phyloP scores from a whole-genome alignment of 2,329 filamentous ascomycete species.

The Talaromyces sp. region DNA sequence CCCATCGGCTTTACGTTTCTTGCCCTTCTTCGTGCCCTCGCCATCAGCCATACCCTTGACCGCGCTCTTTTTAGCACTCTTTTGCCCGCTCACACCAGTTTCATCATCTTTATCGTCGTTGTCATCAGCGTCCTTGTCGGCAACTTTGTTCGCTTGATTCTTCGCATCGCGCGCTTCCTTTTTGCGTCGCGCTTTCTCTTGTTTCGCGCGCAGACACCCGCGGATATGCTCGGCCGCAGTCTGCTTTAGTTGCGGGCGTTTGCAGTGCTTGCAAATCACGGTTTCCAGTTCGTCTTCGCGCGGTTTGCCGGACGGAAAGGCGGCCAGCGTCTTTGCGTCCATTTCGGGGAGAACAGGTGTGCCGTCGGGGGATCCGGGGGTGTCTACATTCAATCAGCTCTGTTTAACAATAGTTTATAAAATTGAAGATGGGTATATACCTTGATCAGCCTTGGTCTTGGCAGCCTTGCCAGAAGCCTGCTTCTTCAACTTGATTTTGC shows the following conservation, averaged over 20 bases:
- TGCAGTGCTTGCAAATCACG: conserved; percentile 89
- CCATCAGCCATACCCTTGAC: conserved; percentile 44
- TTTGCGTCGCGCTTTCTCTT: conserved; percentile 70
- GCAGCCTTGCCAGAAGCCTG: conserved; percentile 20
- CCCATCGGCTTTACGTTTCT: conserved; percentile 70
- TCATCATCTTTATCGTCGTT: conserved; percentile 40
- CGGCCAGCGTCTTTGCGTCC: conserved; percentile 68
- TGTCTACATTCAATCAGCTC: conserved; percentile 18
- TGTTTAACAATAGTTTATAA: background rate
- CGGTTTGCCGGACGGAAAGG: conserved; percentile 75
- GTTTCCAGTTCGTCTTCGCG: conserved; percentile 74
- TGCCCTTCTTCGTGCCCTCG: conserved; percentile 57
- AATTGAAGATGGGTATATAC: background rate
- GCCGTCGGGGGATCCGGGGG: conserved; percentile 26
- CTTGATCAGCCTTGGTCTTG: conserved; percentile 24
- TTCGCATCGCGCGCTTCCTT: conserved; percentile 68
- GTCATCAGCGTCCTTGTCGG: conserved; percentile 40
- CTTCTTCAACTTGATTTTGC: conserved; percentile 42
- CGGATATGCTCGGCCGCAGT: conserved; percentile 74
- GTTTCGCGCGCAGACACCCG: conserved; percentile 77
- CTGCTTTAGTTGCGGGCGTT: conserved; percentile 73
- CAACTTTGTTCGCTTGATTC: conserved; percentile 52
- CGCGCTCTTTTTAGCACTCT: conserved; percentile 58
- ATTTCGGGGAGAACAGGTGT: conserved; percentile 50
- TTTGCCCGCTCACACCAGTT: conserved; percentile 52